These are phyloP conservation scores for Capronia coronata DNA, from an alignment of 2,329 filamentous ascomycete genomes.

Conservation along the genomic window DNA sequence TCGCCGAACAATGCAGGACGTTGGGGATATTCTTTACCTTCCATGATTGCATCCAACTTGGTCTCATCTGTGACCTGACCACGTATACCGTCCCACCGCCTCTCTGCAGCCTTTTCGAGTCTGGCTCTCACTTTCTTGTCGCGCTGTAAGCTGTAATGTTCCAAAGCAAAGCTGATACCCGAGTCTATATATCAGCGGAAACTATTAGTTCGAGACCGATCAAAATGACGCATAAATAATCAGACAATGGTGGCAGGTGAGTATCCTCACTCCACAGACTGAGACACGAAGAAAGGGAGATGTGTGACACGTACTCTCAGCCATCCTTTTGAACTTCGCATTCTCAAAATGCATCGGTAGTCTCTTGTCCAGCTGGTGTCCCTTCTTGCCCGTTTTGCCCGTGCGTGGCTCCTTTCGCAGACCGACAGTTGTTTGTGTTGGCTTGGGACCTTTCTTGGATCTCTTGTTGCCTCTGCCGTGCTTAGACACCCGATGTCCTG, in stretches of 20 bases:
- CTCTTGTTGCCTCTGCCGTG: no score
- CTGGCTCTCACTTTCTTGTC: neutral
- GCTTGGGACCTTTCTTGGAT: neutral
- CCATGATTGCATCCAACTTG: slow-evolving; percentile 7
- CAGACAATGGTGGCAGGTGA: no score
- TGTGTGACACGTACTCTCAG: neutral
- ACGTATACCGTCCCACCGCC: neutral
- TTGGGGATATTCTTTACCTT: slow-evolving; percentile 1
- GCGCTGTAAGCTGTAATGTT: neutral
- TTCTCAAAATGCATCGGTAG: neutral
- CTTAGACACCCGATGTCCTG: neutral
- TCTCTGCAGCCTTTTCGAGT: slow-evolving; percentile 1
- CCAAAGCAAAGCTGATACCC: neutral
- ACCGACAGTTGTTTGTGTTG: neutral
- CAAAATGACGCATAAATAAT: neutral
- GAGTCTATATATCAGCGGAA: neutral
- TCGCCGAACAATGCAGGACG: no score
- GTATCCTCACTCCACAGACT: no score
- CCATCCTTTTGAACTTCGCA: neutral
- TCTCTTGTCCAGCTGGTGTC: neutral
- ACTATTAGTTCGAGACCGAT: no score
- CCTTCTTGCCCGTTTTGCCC: neutral
- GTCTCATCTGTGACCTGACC: slow-evolving; percentile 3
- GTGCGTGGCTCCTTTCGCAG: neutral
- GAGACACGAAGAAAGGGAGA: neutral